A percentile compares a stretch with the other conserved stretches of the same genome.
Conservation (phyloP, 768 basidiomycete genomes). For the Saitozyma podzolica region DNA sequence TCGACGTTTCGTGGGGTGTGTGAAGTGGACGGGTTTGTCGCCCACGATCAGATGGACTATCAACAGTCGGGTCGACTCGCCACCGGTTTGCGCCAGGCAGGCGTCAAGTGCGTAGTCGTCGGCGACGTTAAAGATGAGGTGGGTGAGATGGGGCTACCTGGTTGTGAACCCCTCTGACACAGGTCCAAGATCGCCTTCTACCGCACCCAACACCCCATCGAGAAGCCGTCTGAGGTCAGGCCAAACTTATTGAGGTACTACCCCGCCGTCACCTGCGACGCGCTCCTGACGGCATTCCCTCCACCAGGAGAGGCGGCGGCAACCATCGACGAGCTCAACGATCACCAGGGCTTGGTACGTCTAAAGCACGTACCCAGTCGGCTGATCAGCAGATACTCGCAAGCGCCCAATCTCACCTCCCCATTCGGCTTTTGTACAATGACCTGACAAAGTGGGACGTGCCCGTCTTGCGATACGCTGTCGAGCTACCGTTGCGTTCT, state of each 20-base stretch:
- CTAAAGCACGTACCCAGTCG: not conserved
- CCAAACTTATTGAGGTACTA: constrained; percentile 67
- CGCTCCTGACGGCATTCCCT: constrained; percentile 58
- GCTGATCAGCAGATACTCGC: constrained; percentile 25
- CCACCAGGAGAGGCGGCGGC: constrained; percentile 56
- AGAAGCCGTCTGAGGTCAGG: constrained; percentile 56
- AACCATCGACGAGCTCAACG: constrained; percentile 57
- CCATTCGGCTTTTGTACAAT: constrained; percentile 63
- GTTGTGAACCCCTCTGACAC: too few relatives aligned
- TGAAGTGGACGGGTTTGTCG: constrained; percentile 62
- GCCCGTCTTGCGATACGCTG: constrained; percentile 68
- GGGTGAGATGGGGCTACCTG: constrained; percentile 31
- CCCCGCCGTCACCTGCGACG: constrained; percentile 57
- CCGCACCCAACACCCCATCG: constrained; percentile 60
- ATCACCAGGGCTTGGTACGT: constrained; percentile 56
- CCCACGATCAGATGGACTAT: constrained; percentile 66
- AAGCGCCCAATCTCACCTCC: constrained; percentile 61
- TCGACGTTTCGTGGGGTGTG: constrained; percentile 71
- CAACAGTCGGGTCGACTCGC: constrained; percentile 67
- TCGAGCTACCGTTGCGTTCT: constrained; percentile 49
- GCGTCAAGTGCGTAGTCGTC: constrained; percentile 64
- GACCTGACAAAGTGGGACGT: constrained; percentile 63
- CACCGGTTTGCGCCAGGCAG: constrained; percentile 57
- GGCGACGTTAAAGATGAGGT: constrained; percentile 74
- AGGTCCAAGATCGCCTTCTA: constrained; percentile 3